These are phyloP conservation scores for Pseudozyma hubeiensis DNA, from an alignment of 1,284 basidiomycete species.

Conservation along the genomic window DNA sequence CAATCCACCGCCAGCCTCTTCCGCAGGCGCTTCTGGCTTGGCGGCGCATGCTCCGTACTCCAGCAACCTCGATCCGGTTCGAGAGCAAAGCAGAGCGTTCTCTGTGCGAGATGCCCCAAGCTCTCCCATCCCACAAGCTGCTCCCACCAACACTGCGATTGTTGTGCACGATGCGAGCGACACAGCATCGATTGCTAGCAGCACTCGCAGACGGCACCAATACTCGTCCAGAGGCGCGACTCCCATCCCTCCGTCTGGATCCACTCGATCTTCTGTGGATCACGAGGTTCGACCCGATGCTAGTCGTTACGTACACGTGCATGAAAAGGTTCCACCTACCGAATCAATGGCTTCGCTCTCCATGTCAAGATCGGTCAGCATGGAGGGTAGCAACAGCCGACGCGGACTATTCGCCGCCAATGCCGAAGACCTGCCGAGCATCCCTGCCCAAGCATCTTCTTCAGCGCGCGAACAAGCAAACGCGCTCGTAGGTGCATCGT, in stretches of 20 bases:
- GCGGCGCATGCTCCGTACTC: slow-evolving; percentile 1
- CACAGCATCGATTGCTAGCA: slow-evolving; percentile 20
- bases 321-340: slow-evolving; percentile 11
- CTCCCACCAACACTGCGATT: background rate
- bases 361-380: background rate
- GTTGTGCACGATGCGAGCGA: slow-evolving; percentile 6
- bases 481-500: slow-evolving; percentile 14
- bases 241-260: background rate
- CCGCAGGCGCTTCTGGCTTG: slow-evolving; percentile 14
- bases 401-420: slow-evolving; percentile 21
- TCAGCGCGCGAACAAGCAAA: slow-evolving; percentile 27
- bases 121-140: background rate
- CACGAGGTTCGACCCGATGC: background rate
- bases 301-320: background rate
- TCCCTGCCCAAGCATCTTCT: slow-evolving; percentile 15
- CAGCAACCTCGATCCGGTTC: slow-evolving; percentile 19
- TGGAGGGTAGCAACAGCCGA: slow-evolving; percentile 8
- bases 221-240: slow-evolving; percentile 31
- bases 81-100: slow-evolving; percentile 9
- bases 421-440: slow-evolving; percentile 20
- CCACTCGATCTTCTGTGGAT: slow-evolving; percentile 5
- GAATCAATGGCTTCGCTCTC: background rate
- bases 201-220: slow-evolving; percentile 12
- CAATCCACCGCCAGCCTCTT: slow-evolving; percentile 23
- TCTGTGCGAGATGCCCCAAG: background rate